Conservation (phyloP, 108 stramenopile genomes). For the Thalassiosira profunda region DNA sequence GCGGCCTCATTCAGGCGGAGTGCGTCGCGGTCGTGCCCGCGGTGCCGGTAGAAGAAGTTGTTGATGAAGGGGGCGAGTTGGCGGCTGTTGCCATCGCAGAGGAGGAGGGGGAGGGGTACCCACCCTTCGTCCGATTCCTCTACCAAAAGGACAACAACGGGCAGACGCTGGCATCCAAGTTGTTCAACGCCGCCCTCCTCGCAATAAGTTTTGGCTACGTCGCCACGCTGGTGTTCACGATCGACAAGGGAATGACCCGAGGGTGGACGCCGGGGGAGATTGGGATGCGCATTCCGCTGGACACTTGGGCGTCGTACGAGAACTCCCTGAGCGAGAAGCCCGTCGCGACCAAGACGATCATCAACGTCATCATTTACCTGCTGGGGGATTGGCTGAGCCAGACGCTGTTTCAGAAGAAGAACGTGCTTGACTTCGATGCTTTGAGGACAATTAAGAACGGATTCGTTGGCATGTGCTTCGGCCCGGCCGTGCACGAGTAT, state of each 20-base stretch:
- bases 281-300: slow-evolving; percentile 86
- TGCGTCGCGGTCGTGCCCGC: neutral
- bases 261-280: slow-evolving; percentile 87
- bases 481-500: slow-evolving; percentile 94
- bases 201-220: slow-evolving; percentile 75
- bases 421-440: slow-evolving; percentile 91
- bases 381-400: slow-evolving; percentile 96
- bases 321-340: slow-evolving; percentile 81
- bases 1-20: slow-evolving; percentile 31
- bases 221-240: slow-evolving; percentile 73
- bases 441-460: slow-evolving; percentile 88
- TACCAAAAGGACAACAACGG: slow-evolving; percentile 40
- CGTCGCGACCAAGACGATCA: slow-evolving; percentile 91
- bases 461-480: slow-evolving; percentile 94
- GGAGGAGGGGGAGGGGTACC: slow-evolving; percentile 23
- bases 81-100: neutral
- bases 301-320: slow-evolving; percentile 92
- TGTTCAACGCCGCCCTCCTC: slow-evolving; percentile 79
- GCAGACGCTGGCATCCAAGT: slow-evolving; percentile 52
- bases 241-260: slow-evolving; percentile 87
- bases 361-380: slow-evolving; percentile 95
- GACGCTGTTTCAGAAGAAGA: slow-evolving; percentile 81
- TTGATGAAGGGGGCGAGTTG: no score
- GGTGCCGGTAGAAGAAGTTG: no score
- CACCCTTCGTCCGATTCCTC: slow-evolving; percentile 28